Conservation (phyloP, 2,329 filamentous ascomycete species). For the Pezicula rhizophila region DNA sequence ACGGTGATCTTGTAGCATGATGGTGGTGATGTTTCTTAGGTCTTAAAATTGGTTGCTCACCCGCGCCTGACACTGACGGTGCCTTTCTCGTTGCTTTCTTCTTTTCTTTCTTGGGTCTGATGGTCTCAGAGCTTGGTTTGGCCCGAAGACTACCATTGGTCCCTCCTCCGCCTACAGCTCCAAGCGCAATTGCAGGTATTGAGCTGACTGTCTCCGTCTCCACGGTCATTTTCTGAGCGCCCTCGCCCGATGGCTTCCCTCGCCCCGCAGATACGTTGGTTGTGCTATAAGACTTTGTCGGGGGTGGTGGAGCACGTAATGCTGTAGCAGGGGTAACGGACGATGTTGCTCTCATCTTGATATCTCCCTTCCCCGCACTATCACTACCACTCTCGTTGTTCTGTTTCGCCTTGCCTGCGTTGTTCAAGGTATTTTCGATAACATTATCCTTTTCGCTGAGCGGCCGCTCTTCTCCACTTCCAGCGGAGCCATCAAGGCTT, state of each 20-base stretch:
- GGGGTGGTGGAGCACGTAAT: constrained; percentile 43
- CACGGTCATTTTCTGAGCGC: constrained; percentile 90
- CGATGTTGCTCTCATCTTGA: constrained; percentile 26
- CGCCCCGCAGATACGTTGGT: constrained; percentile 59
- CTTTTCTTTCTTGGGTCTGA: constrained; percentile 89
- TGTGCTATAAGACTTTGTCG: constrained; percentile 57
- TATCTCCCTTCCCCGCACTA: constrained; percentile 50
- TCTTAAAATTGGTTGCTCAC: constrained; percentile 46
- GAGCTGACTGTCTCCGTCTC: constrained; percentile 95
- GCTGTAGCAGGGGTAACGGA: constrained; percentile 32
- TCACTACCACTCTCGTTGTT: constrained; percentile 59
- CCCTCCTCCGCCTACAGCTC: constrained; percentile 57
- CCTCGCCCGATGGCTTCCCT: constrained; percentile 60
- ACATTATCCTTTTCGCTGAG: constrained; percentile 30
- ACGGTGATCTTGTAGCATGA: constrained; percentile 28
- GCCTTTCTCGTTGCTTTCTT: constrained; percentile 74
- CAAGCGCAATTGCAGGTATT: constrained; percentile 75
- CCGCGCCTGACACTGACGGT: constrained; percentile 63
- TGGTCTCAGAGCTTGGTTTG: constrained; percentile 92
- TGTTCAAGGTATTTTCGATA: constrained; percentile 18
- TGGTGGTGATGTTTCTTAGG: constrained; percentile 34
- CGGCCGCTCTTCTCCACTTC: constrained; percentile 41
- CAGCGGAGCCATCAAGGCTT: constrained; percentile 40
- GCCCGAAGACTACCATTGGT: constrained; percentile 69
- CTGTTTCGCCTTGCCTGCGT: neutral